Evolutionary conservation across 768 basidiomycete genomes (phyloP).

Genomic region (Podaxis rugospora): DNA sequence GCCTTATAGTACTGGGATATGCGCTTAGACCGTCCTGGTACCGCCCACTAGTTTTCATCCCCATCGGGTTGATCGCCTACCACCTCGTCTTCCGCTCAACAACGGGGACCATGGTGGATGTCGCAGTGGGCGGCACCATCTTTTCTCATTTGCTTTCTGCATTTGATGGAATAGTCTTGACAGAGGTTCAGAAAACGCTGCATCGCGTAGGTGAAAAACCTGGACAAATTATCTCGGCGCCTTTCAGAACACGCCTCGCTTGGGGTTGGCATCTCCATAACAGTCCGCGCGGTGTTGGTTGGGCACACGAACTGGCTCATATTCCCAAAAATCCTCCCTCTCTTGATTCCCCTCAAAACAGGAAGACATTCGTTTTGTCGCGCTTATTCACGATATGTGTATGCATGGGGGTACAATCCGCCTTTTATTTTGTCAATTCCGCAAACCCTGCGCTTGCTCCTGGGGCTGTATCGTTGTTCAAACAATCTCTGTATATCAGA

Average conservation of each 20-base stretch:
- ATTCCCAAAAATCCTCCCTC: constrained; percentile 17
- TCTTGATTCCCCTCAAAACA: constrained; percentile 12
- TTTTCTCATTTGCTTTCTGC: constrained; percentile 21
- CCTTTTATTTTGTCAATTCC: neutral
- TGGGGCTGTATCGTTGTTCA: neutral
- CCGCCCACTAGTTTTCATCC: constrained; percentile 10
- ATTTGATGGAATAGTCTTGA: constrained; percentile 25
- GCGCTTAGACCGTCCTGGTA: constrained; percentile 1
- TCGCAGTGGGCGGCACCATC: constrained; percentile 20
- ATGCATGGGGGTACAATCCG: neutral
- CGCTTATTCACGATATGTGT: neutral
- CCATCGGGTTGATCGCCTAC: constrained; percentile 16
- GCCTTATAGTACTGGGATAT: constrained; percentile 1
- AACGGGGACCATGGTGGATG: constrained; percentile 22
- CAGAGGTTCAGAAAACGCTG: constrained; percentile 18
- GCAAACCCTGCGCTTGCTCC: constrained; percentile 5
- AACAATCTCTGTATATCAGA: constrained; percentile 5
- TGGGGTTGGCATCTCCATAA: constrained; percentile 28
- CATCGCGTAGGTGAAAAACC: constrained; percentile 13
- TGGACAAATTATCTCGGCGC: constrained; percentile 13
- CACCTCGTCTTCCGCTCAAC: constrained; percentile 24
- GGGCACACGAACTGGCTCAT: constrained; percentile 25
- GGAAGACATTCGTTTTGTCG: constrained; percentile 2
- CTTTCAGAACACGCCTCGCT: constrained; percentile 18
- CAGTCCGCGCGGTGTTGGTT: constrained; percentile 31